Conservation (phyloP, 352 stramenopile species). For the Phytophthora agathidicida region DNA sequence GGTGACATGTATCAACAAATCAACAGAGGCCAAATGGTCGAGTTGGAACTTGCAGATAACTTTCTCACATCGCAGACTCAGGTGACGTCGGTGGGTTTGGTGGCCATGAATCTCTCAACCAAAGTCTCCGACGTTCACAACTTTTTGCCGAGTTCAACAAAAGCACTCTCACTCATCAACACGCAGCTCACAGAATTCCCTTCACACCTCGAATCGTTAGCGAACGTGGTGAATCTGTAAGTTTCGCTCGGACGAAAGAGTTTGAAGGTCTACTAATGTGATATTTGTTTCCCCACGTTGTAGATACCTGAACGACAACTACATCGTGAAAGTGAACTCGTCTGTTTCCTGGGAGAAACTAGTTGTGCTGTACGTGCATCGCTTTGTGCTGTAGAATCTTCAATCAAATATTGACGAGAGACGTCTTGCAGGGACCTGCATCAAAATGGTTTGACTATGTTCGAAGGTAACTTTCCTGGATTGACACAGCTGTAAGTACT, state of each 20-base stretch:
- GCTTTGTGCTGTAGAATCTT: neutral
- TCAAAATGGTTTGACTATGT: constrained; percentile 17
- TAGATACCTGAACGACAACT: constrained; percentile 18
- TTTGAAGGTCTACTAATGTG: neutral
- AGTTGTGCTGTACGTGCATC: constrained; percentile 17
- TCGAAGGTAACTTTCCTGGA: constrained; percentile 24
- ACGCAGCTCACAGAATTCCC: constrained; percentile 20
- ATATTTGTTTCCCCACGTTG: neutral
- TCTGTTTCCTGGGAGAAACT: constrained; percentile 18
- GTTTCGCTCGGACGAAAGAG: constrained; percentile 2
- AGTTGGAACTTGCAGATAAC: constrained; percentile 6
- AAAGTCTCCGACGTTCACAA: constrained; percentile 9
- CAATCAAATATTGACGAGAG: neutral
- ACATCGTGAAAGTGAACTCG: constrained; percentile 21
- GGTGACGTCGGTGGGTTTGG: constrained; percentile 20
- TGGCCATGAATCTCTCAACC: constrained; percentile 13
- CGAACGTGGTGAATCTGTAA: constrained; percentile 12
- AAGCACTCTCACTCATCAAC: constrained; percentile 14
- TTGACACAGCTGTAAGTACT: constrained; percentile 21
- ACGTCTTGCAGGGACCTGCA: constrained; percentile 14
- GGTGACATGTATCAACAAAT: constrained; percentile 14
- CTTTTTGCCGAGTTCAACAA: constrained; percentile 11
- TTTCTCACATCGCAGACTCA: constrained; percentile 15
- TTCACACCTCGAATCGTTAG: constrained; percentile 1
- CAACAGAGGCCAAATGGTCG: constrained; percentile 2